Evolutionary conservation across 192 early-diverging fungal genomes (phyloP).

Genomic region (Funneliformis geosporum): DNA sequence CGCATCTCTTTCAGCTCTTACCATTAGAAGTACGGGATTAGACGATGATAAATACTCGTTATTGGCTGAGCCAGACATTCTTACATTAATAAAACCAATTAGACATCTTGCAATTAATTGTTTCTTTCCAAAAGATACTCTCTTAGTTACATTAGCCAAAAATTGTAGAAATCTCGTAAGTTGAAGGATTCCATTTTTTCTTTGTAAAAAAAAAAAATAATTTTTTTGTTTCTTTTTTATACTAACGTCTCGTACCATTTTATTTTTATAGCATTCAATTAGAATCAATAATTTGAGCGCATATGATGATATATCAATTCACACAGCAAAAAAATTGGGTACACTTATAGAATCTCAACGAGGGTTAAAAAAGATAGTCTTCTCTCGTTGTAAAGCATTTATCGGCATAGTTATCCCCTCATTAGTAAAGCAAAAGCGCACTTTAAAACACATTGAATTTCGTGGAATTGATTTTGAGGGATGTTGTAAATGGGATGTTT

Average conservation of each 20-base stretch:
- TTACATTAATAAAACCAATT: neutral
- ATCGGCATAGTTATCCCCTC: slow-evolving; percentile 2
- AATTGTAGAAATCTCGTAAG: slow-evolving; percentile 15
- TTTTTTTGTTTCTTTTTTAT: neutral
- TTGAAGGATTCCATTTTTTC: neutral
- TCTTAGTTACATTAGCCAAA: neutral
- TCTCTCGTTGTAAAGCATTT: neutral
- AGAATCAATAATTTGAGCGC: neutral
- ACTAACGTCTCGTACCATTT: too few relatives aligned
- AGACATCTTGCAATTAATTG: neutral
- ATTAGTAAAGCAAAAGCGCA: slow-evolving; percentile 5
- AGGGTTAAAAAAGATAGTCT: neutral
- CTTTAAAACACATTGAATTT: slow-evolving; percentile 3
- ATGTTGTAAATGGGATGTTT: neutral
- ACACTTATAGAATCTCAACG: neutral
- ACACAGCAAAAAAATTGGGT: neutral
- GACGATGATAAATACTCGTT: neutral
- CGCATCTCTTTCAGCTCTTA: neutral
- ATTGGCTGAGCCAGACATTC: neutral
- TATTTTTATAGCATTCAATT: neutral
- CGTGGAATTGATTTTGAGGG: slow-evolving; percentile 10
- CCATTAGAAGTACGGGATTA: neutral
- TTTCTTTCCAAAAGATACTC: neutral
- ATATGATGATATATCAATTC: neutral
- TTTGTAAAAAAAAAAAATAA: neutral